Evolutionary conservation across 768 basidiomycete species (phyloP), one percentile per base, ranked within the genome.

Genomic region (Lepiota venenata): DNA sequence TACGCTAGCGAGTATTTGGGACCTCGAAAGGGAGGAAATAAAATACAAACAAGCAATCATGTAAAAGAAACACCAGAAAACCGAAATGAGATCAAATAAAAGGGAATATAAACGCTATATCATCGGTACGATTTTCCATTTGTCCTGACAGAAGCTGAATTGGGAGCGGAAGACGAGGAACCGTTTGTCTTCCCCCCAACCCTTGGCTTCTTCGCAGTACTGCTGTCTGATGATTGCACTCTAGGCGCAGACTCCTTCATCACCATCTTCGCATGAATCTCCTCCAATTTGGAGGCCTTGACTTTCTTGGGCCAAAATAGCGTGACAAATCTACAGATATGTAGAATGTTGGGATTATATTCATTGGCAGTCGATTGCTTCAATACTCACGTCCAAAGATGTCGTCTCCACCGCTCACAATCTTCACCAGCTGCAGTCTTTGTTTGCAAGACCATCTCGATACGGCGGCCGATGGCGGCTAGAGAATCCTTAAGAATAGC

Each of bases 231-330:
- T 16, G 78, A 71, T 48, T 76, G 73, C n/a, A 80, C 70, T 56
- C 82, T 72, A n/a, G 84, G 83, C 32, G 81, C 80, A 43, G 82
- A 80, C 65, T 90, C 90, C 69, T 91, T 91, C 80, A 88, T 87
- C 57, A 92, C 91, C 88, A 97, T 93, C 73, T 97, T 97, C 14
- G 91, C 88, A 63, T 97, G 93, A 41, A 98, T 96, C 65, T 93
- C 93, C 69, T 95, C 91, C 37, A 98, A 74, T 70, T 97, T 97
- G 14, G 82, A 84, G 11, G 93, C 92, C 67, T 89, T 93, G 60
- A 98, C 94, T 71, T 95, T 92, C 76, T 96, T 91, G 4, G 95
- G 95, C 95, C 95, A 98, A 72, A 98, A 98, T 51, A 93, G 78
- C 2, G 93, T 94, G 43, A 97, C 93, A 60, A 98, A 98, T 35